Base-by-base conservation (phyloP, 2,329 filamentous ascomycete species). In the Thermothelomyces thermophilus region DNA sequence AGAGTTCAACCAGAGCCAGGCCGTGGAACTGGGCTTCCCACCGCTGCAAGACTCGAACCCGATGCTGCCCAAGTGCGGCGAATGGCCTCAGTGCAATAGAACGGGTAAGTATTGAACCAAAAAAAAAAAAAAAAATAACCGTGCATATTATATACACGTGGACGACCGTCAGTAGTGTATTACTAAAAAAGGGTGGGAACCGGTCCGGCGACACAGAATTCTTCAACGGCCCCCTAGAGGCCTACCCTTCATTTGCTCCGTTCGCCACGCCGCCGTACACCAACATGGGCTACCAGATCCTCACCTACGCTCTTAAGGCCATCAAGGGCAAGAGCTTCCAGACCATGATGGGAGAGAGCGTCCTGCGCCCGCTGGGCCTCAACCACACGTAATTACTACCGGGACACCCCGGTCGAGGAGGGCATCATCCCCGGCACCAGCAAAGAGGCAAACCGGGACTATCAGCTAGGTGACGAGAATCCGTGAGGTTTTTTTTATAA, bases 271-370 rank as follows among this genome's bases (percentile, higher is more conserved):
- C 68, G 0, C 62, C 63, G 7, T 60, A 60, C 51, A 58, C 65
- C 43, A 70, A 72, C 54, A 56, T 63, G 1, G 68, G 64, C 6
- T 70, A 60, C 49, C 60, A 63, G 43, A 61, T 71, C 30, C 58
- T 71, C 3, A 60, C 61, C 2, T 71, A 68, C 47, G 68, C 65
- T 6, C 61, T 69, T n/a, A 65, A 71, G 52, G 58, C 57, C 42
- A 70, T 72, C 51, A 70, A 67, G 1, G 65, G 66, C 7, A 61
- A 58, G 17, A 46, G 57, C 5, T 63, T 67, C 40, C 40, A 56
- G 17, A 42, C 50, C 2, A 55, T 65, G 7, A 60, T 70, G 16
- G 33, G 63, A 19, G 48, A 59, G n/a, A 59, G 63, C 33, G 50
- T 72, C 1, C 47, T 70, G 36, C 30, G 44, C 1, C 60, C 61